A percentile compares a stretch with the other conserved stretches of the same genome.
These are phyloP conservation scores for Saccharomyces mikatae DNA, from an alignment of 805 yeast genomes.

Conservation along the genomic window DNA sequence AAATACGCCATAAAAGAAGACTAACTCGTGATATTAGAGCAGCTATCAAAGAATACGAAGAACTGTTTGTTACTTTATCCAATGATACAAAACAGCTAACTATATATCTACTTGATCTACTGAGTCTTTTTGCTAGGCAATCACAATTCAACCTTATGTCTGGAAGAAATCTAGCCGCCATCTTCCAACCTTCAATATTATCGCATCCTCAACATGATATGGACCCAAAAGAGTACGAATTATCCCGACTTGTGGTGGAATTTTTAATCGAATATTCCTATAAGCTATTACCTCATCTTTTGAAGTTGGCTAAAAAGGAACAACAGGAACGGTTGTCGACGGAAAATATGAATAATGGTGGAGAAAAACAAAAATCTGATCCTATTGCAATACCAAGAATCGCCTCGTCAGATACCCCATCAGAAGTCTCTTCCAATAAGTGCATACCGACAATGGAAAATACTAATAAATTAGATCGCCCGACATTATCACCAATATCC, in stretches of 20 bases:
- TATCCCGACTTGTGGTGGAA: slow-evolving; percentile 79
- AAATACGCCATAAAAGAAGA: slow-evolving; percentile 45
- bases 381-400: slow-evolving; percentile 1
- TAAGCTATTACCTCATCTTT: slow-evolving; percentile 55
- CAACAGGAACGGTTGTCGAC: slow-evolving; percentile 6
- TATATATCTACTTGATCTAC: slow-evolving; percentile 76
- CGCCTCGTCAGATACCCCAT: background rate
- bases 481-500: background rate
- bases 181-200: slow-evolving; percentile 92
- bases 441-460: background rate
- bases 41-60: slow-evolving; percentile 65
- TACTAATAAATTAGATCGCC: background rate
- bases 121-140: slow-evolving; percentile 76
- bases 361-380: slow-evolving; percentile 4
- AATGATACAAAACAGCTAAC: slow-evolving; percentile 71
- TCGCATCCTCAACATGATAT: slow-evolving; percentile 90
- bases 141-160: slow-evolving; percentile 82
- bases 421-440: background rate
- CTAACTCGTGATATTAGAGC: slow-evolving; percentile 56
- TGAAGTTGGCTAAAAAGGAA: slow-evolving; percentile 28
- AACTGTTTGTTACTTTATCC: slow-evolving; percentile 62
- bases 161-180: slow-evolving; percentile 85
- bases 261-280: slow-evolving; percentile 82
- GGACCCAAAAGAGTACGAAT: slow-evolving; percentile 84
- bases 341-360: slow-evolving; percentile 1